These are phyloP conservation scores for Paxillus ammoniavirescens DNA, from an alignment of 768 basidiomycete species.

Conservation along the genomic window DNA sequence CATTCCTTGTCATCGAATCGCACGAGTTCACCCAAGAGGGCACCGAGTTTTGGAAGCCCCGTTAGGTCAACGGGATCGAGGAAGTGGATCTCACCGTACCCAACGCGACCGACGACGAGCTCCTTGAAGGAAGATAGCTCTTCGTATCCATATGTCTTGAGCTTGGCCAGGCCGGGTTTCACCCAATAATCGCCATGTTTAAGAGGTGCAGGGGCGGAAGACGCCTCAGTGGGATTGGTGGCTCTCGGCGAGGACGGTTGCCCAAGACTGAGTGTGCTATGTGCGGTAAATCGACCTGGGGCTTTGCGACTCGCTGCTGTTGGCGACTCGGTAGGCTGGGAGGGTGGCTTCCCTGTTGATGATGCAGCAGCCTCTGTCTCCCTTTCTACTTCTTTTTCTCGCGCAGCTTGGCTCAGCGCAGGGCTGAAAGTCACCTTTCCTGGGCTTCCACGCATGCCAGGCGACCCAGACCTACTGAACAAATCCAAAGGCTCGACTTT, in stretches of 20 bases:
- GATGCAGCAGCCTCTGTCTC: conserved; percentile 32
- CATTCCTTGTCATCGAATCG: conserved; percentile 91
- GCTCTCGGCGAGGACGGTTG: conserved; percentile 29
- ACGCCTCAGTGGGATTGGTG: conserved; percentile 15
- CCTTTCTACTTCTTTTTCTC: conserved; percentile 64
- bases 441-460: conserved; percentile 28
- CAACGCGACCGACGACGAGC: conserved; percentile 86
- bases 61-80: conserved; percentile 84
- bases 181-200: conserved; percentile 92
- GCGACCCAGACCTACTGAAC: conserved; percentile 49
- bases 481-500: conserved; percentile 74
- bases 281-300: conserved; percentile 41
- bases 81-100: conserved; percentile 87
- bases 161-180: conserved; percentile 70
- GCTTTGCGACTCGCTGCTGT: conserved; percentile 36
- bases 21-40: conserved; percentile 83
- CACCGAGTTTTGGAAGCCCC: conserved; percentile 71
- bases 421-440: conserved; percentile 71
- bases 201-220: conserved; percentile 38
- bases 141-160: conserved; percentile 70
- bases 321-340: conserved; percentile 34
- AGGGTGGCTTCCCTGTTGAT: conserved; percentile 9
- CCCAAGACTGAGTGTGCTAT: conserved; percentile 31
- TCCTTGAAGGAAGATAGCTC: conserved; percentile 71
- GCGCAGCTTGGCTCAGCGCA: conserved; percentile 68